Evolutionary conservation across 352 stramenopile genomes (phyloP), one percentile per base, ranked within the genome.

Genomic region (Elongisporangium prolatum): DNA sequence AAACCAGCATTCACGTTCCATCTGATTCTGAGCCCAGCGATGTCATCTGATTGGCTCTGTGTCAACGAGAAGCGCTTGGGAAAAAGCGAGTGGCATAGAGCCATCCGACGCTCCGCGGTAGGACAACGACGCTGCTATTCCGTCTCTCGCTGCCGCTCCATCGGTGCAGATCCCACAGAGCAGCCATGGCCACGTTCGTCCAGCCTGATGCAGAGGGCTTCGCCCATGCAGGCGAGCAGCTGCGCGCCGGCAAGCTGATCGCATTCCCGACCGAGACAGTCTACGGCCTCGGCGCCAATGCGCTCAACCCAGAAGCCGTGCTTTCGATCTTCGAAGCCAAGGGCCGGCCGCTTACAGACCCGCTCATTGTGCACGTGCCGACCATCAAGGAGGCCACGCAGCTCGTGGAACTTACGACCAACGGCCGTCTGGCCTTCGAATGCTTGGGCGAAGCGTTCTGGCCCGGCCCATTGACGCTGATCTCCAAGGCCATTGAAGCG

Each of bases 261-360:
- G 75, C 93, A 8, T 99, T 99, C 76, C 97, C 97, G 9, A 99
- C 97, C n/a, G 97, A 99, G 84, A 99, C 98, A 0, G 98, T 99
- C 18, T 99, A 99, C 66, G 98, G 98, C 0, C 80, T 99, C 21
- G 98, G 98, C 22, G 98, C 96, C 50, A 98, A 99, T 61, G 97
- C 97, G 1, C 75, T 99, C 8, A 77, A 99, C 75, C 84, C 85
- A 11, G 70, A 83, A 8, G 96, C 97, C 17, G 84, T 99, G 48
- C 74, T 93, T n/a, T 88, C 87, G 60, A 98, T 99, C 68, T 99
- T 99, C 75, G 64, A 82, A 55, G 91, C 91, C 51, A 99, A 99
- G 62, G 91, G 82, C 21, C 75, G 97, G 50, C 97, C 97, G 38
- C 78, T 99, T 18, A 98, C 93, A 6, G 97, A 99, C 74, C 98